phyloP scores from a whole-genome alignment of 768 basidiomycete species.

The Leccinum variicolor region DNA sequence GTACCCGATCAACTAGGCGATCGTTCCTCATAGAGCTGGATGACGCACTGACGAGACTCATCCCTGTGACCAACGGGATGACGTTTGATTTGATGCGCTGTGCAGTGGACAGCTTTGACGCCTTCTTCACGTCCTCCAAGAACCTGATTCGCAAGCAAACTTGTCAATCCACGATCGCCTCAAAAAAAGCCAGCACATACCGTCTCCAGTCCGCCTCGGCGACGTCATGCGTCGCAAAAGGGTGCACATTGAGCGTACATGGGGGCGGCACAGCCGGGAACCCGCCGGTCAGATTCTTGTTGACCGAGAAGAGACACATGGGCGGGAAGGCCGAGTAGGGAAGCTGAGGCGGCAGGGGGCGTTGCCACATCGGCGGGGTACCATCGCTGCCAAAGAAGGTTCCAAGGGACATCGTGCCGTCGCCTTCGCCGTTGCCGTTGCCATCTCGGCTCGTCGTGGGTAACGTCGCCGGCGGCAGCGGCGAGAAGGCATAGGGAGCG shows the following conservation, averaged over 20 bases:
- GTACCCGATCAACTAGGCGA: not conserved
- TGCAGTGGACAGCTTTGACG: conserved; percentile 31
- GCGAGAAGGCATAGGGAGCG: not conserved
- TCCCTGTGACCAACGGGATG: conserved; percentile 28
- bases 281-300: conserved; percentile 33
- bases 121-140: conserved; percentile 34
- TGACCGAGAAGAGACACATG: conserved; percentile 30
- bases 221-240: conserved; percentile 50
- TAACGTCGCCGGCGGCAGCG: not conserved
- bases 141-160: conserved; percentile 26
- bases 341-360: conserved; percentile 12
- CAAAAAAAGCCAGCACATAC: conserved; percentile 16
- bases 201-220: conserved; percentile 48
- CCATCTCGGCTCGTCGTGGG: not conserved
- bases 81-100: conserved; percentile 34
- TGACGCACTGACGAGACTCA: conserved; percentile 23
- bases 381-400: conserved; percentile 29
- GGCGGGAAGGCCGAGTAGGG: conserved; percentile 25
- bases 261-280: conserved; percentile 45
- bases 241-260: conserved; percentile 38
- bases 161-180: not conserved
- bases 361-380: conserved; percentile 26
- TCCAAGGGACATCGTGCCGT: conserved; percentile 14
- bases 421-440: not conserved
- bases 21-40: not conserved